Evolutionary conservation across 306 rosid genomes (phyloP).

Genomic region (Malus sylvestris): DNA sequence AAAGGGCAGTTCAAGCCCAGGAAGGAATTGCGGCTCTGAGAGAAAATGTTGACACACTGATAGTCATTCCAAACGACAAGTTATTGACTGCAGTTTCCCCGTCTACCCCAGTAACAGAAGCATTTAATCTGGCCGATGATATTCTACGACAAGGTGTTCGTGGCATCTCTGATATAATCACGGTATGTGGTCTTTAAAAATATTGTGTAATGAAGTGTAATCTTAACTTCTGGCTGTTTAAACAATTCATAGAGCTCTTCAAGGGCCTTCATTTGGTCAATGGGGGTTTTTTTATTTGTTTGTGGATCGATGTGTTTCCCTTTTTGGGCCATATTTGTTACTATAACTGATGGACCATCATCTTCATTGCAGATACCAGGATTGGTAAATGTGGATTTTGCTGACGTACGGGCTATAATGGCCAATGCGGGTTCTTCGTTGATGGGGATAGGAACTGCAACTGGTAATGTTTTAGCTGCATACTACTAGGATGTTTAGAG

Average conservation of each 20-base stretch:
- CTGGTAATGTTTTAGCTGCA: constrained; percentile 40
- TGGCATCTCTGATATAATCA: constrained; percentile 97
- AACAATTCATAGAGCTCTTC: background rate
- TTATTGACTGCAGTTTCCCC: constrained; percentile 91
- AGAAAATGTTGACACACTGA: constrained; percentile 91
- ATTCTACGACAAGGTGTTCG: constrained; percentile 99
- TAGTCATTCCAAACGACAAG: constrained; percentile 98
- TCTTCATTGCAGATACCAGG: constrained; percentile 74
- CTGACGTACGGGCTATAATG: constrained; percentile 94
- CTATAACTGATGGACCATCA: constrained; percentile 13
- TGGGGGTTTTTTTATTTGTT: background rate
- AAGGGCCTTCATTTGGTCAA: background rate
- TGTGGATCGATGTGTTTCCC: background rate
- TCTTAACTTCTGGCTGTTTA: background rate
- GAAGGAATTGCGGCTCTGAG: constrained; percentile 98
- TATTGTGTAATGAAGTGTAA: background rate
- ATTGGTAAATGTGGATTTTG: constrained; percentile 88
- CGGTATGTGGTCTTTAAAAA: constrained; percentile 44
- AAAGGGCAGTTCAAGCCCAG: constrained; percentile 99
- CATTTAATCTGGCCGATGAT: constrained; percentile 96
- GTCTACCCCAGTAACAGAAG: constrained; percentile 97
- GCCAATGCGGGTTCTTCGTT: constrained; percentile 91
- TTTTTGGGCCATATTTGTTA: background rate
- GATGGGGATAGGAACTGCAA: constrained; percentile 95
- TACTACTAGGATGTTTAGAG: background rate